Evolutionary conservation across 257 asterid species (phyloP), one percentile per base, ranked within the genome.

Genomic region (Nicotiana sylvestris): DNA sequence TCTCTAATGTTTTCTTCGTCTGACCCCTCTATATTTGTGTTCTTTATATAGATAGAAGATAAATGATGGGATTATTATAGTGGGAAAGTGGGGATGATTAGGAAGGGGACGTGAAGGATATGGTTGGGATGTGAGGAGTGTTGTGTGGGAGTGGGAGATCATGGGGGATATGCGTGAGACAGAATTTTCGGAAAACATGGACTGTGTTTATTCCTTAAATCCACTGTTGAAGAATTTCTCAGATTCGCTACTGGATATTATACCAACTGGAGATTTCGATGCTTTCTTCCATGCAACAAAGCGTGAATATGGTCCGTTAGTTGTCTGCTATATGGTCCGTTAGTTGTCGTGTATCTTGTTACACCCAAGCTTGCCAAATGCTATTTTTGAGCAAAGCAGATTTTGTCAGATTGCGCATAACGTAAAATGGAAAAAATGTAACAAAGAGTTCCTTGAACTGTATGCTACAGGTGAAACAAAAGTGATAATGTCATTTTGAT

Each of bases 221-320:
- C 96, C 92, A 18, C 88, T 90, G 90, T 78, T 95, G 91, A 95
- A 92, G 91, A 92, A 92, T 88, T 95, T 95, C 85, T 95, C 99
- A 0, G 95, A 95, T 80, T 95, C 98, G 99, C 97, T 95, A n/a
- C 91, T 95, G 16, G 99, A 94, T 85, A 94, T 95, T 86, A 92
- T 95, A 85, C 97, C 99, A 58, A 95, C 97, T 0, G 99, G 99
- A 78, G 99, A 95, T 91, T 87, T 95, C 90, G 99, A 95, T 85
- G 93, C 97, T 17, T 94, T 94, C 84, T 95, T 94, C 85, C 99
- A 98, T 17, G 99, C 99, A n/a, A 98, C 98, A 49, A 93, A 97
- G 0, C 97, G 99, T 37, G 99, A 94, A 86, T 94, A 95, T 85
- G 99, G 98, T 78, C 98, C 99, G 1, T 85, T 95, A 16, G 97